Evolutionary conservation across 495 filamentous ascomycete genomes (phyloP), one percentile per base, ranked within the genome.

Genomic region (Aspergillus avenaceus): DNA sequence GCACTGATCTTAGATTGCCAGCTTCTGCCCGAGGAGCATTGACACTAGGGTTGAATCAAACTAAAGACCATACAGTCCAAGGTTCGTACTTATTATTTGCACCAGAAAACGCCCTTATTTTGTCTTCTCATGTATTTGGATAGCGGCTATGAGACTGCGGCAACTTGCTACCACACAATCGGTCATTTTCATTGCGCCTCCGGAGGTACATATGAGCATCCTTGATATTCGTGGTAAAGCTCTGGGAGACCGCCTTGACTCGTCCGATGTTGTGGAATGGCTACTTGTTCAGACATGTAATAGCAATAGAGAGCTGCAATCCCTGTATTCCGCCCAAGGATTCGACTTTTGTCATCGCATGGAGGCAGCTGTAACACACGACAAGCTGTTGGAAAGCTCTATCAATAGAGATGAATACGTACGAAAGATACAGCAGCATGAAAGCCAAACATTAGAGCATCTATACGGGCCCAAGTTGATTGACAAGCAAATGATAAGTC

Each of bases 21-120:
- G 53, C 55, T 0, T 8, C 72, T 18, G 82, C 80, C 38, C 58
- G 72, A 14, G 88, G 80, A 8, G 84, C 84, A 2, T 71, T 92
- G 9, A 91, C 85, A 0, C 65, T 92, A 1, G 84, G 86, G 0
- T 75, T 81, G 0, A 69, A 74, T 28, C 64, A 85, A 14, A 84
- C 84, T 0, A 90, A 91, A 58, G 87, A 91, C 44, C 72, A 77
- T 24, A 69, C 86, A 1, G 84, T 88, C 0, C 87, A 91, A 80
- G 85, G 84, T 86, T 71, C 58, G 68, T 16, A 61, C 5, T 16
- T 36, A 4, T 4, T 34, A n/a, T 12, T 21, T 22, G 5, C 1
- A n/a, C n/a, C 6, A 23, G 28, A n/a, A n/a, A n/a, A n/a, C n/a
- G n/a, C n/a, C 16, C 19, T 41, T 8, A 37, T 4, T 13, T 22